Conservation (phyloP, 164 flowering plant genomes). For the grape (Vitis vinifera) region DNA sequence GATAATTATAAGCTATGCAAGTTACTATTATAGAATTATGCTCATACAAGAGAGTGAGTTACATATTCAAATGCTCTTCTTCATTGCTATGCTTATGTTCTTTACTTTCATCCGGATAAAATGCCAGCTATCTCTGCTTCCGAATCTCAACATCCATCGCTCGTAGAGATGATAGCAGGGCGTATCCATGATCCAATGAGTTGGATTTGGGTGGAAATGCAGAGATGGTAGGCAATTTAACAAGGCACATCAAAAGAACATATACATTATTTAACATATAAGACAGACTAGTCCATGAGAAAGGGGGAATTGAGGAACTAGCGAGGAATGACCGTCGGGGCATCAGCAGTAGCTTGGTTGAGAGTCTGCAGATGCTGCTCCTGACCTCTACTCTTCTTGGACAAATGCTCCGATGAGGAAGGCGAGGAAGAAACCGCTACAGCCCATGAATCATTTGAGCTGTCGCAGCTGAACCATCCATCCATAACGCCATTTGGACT, state of each 20-base stretch:
- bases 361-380: constrained; percentile 14
- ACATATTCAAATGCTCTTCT: constrained; percentile 8
- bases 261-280: constrained; percentile 8
- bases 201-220: constrained; percentile 18
- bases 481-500: constrained; percentile 77
- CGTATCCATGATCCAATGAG: neutral
- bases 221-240: constrained; percentile 61
- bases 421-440: constrained; percentile 44
- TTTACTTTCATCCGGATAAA: constrained; percentile 28
- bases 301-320: neutral
- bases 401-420: constrained; percentile 53
- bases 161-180: neutral
- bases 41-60: neutral
- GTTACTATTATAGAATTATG: neutral
- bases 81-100: constrained; percentile 14
- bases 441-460: constrained; percentile 65
- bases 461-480: constrained; percentile 67
- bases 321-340: constrained; percentile 22
- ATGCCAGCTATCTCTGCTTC: constrained; percentile 55
- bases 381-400: constrained; percentile 51
- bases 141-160: constrained; percentile 11
- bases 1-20: no score
- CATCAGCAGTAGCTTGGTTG: constrained; percentile 7
- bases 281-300: constrained; percentile 1
- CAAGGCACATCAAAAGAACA: constrained; percentile 18